A percentile compares a stretch with the other conserved stretches of the same genome.
Conservation (phyloP, 2,329 filamentous ascomycete genomes). For the Aureobasidium mangrovei region DNA sequence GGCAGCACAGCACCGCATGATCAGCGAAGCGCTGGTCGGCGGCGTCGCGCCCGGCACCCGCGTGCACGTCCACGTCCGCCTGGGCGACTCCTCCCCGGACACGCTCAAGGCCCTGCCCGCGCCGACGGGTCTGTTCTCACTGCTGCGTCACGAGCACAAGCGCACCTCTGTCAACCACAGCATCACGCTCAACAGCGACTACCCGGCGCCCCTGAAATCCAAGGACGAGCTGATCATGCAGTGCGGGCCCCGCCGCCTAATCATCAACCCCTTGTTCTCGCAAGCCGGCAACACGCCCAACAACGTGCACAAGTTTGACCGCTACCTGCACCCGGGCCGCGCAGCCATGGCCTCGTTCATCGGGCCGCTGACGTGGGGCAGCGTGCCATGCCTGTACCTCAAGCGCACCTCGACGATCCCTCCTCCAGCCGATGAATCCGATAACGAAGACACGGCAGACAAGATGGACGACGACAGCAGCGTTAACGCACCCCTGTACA, state of each 20-base stretch:
- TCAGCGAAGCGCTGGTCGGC: conserved; percentile 78
- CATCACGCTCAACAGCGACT: conserved; percentile 73
- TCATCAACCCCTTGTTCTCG: conserved; percentile 87
- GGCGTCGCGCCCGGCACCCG: conserved; percentile 77
- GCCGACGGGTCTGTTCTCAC: conserved; percentile 71
- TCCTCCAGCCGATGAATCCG: conserved; percentile 36
- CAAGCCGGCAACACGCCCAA: conserved; percentile 84
- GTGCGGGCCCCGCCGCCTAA: conserved; percentile 76
- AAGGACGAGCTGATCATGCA: conserved; percentile 91
- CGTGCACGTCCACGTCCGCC: conserved; percentile 67
- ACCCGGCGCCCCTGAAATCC: conserved; percentile 67
- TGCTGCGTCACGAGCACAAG: conserved; percentile 93
- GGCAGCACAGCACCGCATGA: conserved; percentile 64
- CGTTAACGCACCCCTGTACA: conserved; percentile 20
- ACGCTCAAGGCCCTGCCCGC: conserved; percentile 45
- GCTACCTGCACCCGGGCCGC: conserved; percentile 82
- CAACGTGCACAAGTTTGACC: conserved; percentile 93
- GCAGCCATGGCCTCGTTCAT: conserved; percentile 84
- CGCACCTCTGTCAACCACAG: conserved; percentile 82
- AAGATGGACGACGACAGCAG: conserved; percentile 2
- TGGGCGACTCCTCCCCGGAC: conserved; percentile 34
- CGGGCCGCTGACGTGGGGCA: conserved; percentile 85
- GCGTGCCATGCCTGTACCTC: conserved; percentile 85
- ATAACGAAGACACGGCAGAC: conserved; percentile 33
- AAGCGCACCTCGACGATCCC: conserved; percentile 45